Evolutionary conservation across 768 basidiomycete species (phyloP).

Genomic region (Boletus pseudo-olivaceus): DNA sequence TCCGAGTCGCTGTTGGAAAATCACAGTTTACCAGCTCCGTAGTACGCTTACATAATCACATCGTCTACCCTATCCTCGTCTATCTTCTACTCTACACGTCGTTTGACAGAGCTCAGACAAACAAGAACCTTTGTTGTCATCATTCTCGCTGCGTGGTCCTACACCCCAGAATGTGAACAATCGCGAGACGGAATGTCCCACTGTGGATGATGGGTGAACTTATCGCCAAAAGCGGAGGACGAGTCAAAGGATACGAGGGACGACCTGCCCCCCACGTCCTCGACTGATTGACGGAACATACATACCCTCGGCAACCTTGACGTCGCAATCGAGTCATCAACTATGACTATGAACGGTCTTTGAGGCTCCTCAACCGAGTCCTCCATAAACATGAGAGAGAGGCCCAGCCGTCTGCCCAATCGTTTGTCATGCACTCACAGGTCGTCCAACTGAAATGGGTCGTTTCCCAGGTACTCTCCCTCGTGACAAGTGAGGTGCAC

Average conservation of each 20-base stretch:
- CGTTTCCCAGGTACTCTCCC: background rate
- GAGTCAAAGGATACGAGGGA: background rate
- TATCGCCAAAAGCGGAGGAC: background rate
- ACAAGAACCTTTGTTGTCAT: too few species aligned
- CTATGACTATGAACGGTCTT: background rate
- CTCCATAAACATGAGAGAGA: background rate
- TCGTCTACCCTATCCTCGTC: too few species aligned
- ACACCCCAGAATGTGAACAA: too few species aligned
- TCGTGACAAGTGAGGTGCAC: background rate
- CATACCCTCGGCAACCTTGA: background rate
- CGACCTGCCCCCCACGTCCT: background rate
- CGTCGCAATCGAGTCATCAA: background rate
- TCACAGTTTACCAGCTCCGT: too few species aligned
- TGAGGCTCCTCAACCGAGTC: background rate
- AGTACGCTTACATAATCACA: too few species aligned
- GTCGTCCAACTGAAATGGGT: background rate
- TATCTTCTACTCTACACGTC: too few species aligned
- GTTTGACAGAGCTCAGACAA: too few species aligned
- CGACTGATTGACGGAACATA: background rate
- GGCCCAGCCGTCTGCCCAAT: background rate
- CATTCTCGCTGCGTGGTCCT: too few species aligned
- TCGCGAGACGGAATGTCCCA: background rate
- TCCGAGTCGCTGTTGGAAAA: too few species aligned
- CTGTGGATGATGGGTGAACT: background rate
- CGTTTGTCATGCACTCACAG: background rate